Evolutionary conservation across 345 rosid species (phyloP).

Genomic region (Zanthoxylum bungeanum): DNA sequence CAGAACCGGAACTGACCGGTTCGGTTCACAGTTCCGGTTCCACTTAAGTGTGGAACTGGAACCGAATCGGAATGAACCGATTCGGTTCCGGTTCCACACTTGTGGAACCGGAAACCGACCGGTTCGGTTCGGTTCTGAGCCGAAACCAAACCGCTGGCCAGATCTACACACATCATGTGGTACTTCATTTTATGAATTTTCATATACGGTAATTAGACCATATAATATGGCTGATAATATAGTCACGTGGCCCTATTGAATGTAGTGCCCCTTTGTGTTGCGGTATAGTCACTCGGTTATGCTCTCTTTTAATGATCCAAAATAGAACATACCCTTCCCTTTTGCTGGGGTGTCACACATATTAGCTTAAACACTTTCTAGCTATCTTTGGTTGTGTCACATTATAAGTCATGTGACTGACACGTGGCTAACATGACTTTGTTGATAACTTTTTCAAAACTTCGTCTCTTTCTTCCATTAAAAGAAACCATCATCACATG

Average conservation of each 20-base stretch:
- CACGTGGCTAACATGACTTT: slow-evolving; percentile 24
- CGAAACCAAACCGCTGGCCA: no score
- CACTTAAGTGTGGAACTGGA: no score
- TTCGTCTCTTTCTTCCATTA: slow-evolving; percentile 12
- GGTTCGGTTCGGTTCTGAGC: no score
- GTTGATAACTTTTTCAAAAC: neutral
- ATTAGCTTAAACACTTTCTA: neutral
- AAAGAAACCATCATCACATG: slow-evolving; percentile 33
- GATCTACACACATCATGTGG: no score
- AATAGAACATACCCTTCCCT: neutral
- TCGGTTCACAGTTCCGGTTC: no score
- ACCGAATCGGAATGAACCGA: no score
- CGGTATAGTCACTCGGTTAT: neutral
- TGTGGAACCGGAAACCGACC: no score
- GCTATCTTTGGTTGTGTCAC: slow-evolving; percentile 8
- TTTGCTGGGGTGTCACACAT: neutral
- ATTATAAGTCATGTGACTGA: slow-evolving; percentile 25
- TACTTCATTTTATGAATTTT: no score
- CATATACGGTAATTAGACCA: neutral
- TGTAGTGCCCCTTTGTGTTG: neutral
- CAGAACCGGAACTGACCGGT: no score
- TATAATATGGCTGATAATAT: no score
- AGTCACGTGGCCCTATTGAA: neutral
- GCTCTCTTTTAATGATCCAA: neutral
- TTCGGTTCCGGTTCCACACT: no score